Base-by-base conservation (phyloP, 257 asterid genomes). In the Penstemon davidsonii region DNA sequence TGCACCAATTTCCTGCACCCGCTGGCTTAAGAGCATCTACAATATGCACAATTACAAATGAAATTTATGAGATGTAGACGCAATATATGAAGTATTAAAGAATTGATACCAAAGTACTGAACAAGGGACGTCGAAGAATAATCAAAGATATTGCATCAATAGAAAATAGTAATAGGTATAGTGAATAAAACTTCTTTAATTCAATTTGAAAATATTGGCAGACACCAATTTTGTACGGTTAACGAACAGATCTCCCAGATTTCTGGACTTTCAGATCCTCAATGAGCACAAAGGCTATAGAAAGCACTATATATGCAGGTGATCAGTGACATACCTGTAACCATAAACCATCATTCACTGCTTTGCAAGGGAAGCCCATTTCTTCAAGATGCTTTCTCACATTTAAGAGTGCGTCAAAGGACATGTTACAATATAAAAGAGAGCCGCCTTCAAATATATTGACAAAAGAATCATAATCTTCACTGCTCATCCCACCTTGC, bases 311-410 rank as follows among this genome's bases (percentile, higher is more conserved):
- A 40, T 25, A 72, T 38, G 63, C 53, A 54, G 58, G 55, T 57
- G 40, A 19, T 63, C 56, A 66, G 79, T 51, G 67, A 50, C 25
- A 77, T 63, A 93, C 97, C 99, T 93, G 96, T 78, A 93, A 81
- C 99, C 99, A 93, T 67, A 91, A 84, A 73, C 96, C 99, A 79
- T 90, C 99, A 79, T 93, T 88, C 79, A 88, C 89, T 67, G 96
- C 95, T 85, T 91, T 90, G 95, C 99, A 87, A 70, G 97, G 96
- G 76, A 90, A 93, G 66, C 91, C 97, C 88, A 90, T 76, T 80
- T 93, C 99, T 82, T 93, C 99, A 70, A 93, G 97, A 83, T 81
- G 96, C 79, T 83, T 93, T 83, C 96, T 87, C 59, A 85, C 95
- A 83, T 81, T 84, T 69, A 93, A 81, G 76, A 93, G 95, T 50